These are phyloP conservation scores for Cryptococcus deneoformans DNA, from an alignment of 1,284 basidiomycete genomes.

Conservation along the genomic window DNA sequence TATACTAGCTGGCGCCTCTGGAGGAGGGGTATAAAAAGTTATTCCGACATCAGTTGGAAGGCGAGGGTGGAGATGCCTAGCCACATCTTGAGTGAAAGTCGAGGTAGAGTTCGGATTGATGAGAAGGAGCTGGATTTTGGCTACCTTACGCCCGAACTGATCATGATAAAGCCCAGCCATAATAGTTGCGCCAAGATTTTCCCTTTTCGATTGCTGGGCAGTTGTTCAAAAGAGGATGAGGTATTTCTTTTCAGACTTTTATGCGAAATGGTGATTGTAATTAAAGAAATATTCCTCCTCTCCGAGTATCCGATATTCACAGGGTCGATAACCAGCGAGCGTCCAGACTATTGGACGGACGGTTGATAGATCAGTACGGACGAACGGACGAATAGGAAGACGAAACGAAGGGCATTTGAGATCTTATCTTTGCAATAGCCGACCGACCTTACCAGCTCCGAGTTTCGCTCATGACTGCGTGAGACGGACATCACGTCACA, in stretches of 20 bases:
- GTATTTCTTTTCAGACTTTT: neutral
- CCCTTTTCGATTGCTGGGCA: neutral
- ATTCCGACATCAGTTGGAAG: constrained; percentile 6
- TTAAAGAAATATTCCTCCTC: neutral
- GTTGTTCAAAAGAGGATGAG: neutral
- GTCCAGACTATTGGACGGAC: too few species aligned
- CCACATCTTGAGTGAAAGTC: constrained; percentile 13
- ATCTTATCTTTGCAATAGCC: too few species aligned
- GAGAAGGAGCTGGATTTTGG: constrained; percentile 11
- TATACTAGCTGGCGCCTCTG: constrained; percentile 6
- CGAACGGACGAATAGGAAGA: too few species aligned
- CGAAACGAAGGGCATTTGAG: too few species aligned
- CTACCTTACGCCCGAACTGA: constrained; percentile 2
- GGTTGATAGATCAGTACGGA: too few species aligned
- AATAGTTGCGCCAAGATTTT: neutral
- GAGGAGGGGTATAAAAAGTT: constrained; percentile 14
- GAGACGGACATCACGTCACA: too few species aligned
- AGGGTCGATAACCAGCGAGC: neutral
- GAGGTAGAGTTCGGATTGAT: constrained; percentile 19
- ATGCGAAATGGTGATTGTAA: neutral
- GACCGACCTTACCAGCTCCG: too few species aligned
- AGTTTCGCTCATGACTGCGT: too few species aligned
- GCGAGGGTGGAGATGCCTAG: neutral
- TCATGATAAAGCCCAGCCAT: constrained; percentile 1
- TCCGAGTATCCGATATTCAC: too few species aligned